Conservation (phyloP, 75 land plant species). For the Azolla pinnata region DNA sequence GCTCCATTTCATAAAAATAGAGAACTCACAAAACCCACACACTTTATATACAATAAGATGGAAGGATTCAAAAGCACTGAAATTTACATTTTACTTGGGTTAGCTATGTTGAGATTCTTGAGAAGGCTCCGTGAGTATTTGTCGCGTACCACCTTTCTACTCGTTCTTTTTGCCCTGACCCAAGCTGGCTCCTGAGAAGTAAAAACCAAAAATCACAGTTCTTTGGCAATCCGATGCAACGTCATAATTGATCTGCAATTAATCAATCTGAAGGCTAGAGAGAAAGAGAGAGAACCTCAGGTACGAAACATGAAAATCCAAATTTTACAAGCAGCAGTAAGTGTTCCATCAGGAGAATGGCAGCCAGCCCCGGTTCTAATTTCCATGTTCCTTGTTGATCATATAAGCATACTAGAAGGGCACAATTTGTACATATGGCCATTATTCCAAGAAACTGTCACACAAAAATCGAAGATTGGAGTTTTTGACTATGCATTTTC, state of each 20-base stretch:
- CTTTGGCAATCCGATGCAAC: too few relatives aligned
- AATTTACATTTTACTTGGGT: too few relatives aligned
- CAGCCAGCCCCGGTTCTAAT: slow-evolving; percentile 83
- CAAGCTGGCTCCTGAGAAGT: slow-evolving; percentile 83
- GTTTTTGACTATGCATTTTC: background rate
- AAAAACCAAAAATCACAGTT: too few relatives aligned
- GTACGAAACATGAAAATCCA: slow-evolving; percentile 77
- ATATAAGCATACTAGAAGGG: slow-evolving; percentile 70
- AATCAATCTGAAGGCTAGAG: background rate
- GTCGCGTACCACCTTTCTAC: background rate
- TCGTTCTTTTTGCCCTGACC: slow-evolving; percentile 74
- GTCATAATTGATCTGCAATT: too few relatives aligned
- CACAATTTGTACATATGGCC: slow-evolving; percentile 87
- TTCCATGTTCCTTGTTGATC: slow-evolving; percentile 76
- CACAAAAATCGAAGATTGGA: background rate
- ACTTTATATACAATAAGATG: too few relatives aligned
- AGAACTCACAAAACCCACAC: too few relatives aligned
- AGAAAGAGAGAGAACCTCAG: slow-evolving; percentile 44
- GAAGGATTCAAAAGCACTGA: too few relatives aligned
- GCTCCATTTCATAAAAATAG: too few relatives aligned
- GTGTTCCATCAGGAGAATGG: slow-evolving; percentile 80
- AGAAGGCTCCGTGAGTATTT: background rate
- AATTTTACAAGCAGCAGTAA: slow-evolving; percentile 67
- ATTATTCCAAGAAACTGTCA: slow-evolving; percentile 75
- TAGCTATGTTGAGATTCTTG: too few relatives aligned